Conservation (phyloP, 331 rosid genomes). For the Stylosanthes scabra region DNA sequence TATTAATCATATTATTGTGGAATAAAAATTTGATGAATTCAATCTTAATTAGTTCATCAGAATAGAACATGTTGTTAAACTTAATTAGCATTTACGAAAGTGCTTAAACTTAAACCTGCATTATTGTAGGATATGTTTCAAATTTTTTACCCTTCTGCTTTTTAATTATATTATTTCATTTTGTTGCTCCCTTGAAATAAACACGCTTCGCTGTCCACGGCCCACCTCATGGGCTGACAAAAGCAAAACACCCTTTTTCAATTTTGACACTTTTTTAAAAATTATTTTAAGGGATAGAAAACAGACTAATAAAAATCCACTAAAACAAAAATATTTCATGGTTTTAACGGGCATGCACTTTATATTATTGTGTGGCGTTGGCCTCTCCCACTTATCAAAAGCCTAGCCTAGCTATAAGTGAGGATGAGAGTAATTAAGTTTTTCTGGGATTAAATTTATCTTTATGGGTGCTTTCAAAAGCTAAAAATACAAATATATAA, state of each 20-base stretch:
- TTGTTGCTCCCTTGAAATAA: conserved; percentile 9
- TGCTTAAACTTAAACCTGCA: too few relatives aligned
- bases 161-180: neutral
- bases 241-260: conserved; percentile 8
- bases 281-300: neutral
- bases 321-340: neutral
- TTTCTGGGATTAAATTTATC: too few relatives aligned
- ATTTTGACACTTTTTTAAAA: neutral
- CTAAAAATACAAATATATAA: too few relatives aligned
- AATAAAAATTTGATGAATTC: too few relatives aligned
- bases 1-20: neutral
- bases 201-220: conserved; percentile 27
- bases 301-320: neutral
- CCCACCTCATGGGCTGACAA: neutral
- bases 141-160: too few relatives aligned
- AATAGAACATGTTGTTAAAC: too few relatives aligned
- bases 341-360: neutral
- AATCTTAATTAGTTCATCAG: too few relatives aligned
- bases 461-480: too few relatives aligned
- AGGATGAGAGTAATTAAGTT: neutral
- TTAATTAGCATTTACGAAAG: too few relatives aligned
- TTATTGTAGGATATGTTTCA: too few relatives aligned
- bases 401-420: neutral
- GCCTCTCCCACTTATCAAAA: neutral
- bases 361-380: conserved; percentile 1